Base-by-base conservation (phyloP, 23 red algal species). In the Chondrus crispus region DNA sequence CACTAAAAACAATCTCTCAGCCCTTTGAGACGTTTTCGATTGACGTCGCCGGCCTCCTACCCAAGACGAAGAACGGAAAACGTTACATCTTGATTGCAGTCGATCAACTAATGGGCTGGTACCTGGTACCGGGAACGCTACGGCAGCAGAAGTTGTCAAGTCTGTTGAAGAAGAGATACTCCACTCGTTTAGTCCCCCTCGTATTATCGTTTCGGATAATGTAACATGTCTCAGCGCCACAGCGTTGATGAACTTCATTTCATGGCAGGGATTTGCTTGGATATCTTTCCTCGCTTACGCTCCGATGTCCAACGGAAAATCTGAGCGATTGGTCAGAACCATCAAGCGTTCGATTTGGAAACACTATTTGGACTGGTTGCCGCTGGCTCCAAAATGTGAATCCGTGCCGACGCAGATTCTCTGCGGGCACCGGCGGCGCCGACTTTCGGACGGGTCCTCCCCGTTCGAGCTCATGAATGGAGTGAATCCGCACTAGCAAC, bases 91-190 rank as follows among this genome's bases (percentile, higher is more conserved):
- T 66, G 60, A 66, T 66, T 66, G 18, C 60, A 9, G 18, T 66
- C 0, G 60, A 66, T 22, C 60, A n/a, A 22, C 60, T 66, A 9
- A 66, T 32, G 9, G 18, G 60, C 60, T 66, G 20, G 82, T 43
- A 14, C 13, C 46, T 10, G 60, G 28, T 32, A 62, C 16, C n/a
- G 28, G 41, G 28, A 46, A 24, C 24, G 44, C 82, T 44, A 69
- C 82, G 16, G 55, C 82, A 4, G 35, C 22, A 18, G 7, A 36
- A 18, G 82, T 86, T 16, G 29, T 86, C 19, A 46, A 68, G 13
- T 86, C 70, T 39, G 60, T 86, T 44, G 18, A 70, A 71, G 62
- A 70, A 62, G 60, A 86, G 52, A 72, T 72, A 24, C 30, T 71
- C 41, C 39, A 42, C 16, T 4, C 32, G 32, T 71, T 86, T 41